A percentile compares a stretch with the other conserved stretches of the same genome.
These are phyloP conservation scores for Darksidea phi DNA, from an alignment of 495 filamentous ascomycete genomes.

Conservation along the genomic window DNA sequence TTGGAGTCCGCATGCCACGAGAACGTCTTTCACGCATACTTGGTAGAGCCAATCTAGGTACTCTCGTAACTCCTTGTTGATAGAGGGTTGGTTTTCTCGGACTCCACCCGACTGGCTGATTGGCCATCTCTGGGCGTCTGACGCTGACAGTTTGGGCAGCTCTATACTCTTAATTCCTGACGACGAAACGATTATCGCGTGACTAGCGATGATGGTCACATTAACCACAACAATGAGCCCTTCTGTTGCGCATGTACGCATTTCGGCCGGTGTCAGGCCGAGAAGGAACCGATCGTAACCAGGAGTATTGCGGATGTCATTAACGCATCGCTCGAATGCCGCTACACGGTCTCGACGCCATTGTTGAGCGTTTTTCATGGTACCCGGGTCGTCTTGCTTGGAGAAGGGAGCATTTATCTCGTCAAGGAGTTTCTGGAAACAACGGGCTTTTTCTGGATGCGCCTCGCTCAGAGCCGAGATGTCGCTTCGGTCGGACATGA, in stretches of 20 bases:
- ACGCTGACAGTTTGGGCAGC: no score
- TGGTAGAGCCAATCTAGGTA: conserved; percentile 30
- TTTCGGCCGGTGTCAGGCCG: conserved; percentile 2
- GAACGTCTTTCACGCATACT: conserved; percentile 8
- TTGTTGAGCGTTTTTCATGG: background rate
- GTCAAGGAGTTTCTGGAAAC: conserved; percentile 4
- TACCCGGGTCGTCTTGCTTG: background rate
- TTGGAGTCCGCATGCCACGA: background rate
- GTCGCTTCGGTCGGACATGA: conserved; percentile 29
- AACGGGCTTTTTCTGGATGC: conserved; percentile 32
- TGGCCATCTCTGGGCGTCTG: no score
- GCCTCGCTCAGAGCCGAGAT: conserved; percentile 17
- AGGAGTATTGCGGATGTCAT: background rate
- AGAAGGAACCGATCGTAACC: background rate
- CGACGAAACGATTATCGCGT: conserved; percentile 18
- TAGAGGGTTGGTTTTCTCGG: conserved; percentile 9
- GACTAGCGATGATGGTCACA: conserved; percentile 8
- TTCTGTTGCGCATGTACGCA: conserved; percentile 5
- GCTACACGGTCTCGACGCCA: background rate
- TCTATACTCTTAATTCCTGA: background rate
- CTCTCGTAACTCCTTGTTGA: no score
- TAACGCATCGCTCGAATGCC: background rate
- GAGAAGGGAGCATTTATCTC: no score
- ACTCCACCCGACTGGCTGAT: no score
- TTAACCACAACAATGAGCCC: conserved; percentile 21